A percentile compares a stretch with the other conserved stretches of the same genome.
These are phyloP conservation scores for Anthracocystis panici-leucophaei DNA, from an alignment of 1,284 basidiomycete genomes.

Conservation along the genomic window DNA sequence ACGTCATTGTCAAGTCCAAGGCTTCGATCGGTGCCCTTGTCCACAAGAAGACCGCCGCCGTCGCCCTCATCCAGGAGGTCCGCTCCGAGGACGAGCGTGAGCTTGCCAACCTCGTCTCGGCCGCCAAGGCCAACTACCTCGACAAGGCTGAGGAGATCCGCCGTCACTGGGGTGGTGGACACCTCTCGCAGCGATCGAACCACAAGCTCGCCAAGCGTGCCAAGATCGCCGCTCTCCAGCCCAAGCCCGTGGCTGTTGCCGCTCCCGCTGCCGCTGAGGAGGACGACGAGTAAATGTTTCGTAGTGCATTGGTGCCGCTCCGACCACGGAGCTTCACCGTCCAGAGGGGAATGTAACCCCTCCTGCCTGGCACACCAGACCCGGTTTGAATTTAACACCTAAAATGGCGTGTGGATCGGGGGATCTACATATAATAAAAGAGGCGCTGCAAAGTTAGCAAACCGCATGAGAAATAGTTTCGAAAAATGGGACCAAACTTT, in stretches of 20 bases:
- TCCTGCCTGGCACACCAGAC: too few species aligned
- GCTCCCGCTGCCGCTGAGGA: constrained; percentile 36
- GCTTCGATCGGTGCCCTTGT: constrained; percentile 95
- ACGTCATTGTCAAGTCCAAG: constrained; percentile 97
- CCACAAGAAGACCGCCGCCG: constrained; percentile 97
- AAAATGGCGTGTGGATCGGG: too few species aligned
- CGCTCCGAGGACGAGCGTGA: constrained; percentile 93
- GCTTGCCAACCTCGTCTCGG: constrained; percentile 89
- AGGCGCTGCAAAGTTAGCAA: too few species aligned
- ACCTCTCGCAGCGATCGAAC: constrained; percentile 91
- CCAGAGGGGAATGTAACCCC: too few species aligned
- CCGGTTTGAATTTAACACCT: too few species aligned
- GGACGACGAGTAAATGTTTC: constrained; percentile 51
- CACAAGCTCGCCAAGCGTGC: constrained; percentile 94
- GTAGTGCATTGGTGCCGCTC: too few species aligned
- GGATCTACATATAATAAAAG: too few species aligned
- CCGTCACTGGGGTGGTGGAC: constrained; percentile 94
- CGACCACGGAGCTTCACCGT: too few species aligned
- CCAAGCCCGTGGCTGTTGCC: constrained; percentile 46
- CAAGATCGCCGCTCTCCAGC: constrained; percentile 78
- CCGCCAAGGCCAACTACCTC: constrained; percentile 93
- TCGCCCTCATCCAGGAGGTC: constrained; percentile 91
- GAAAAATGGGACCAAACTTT: too few species aligned
- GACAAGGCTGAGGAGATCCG: constrained; percentile 95
- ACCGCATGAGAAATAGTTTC: too few species aligned